Conservation (phyloP, 225 moss, liverwort and hornwort species). For the Physcomitrellopsis africana region DNA sequence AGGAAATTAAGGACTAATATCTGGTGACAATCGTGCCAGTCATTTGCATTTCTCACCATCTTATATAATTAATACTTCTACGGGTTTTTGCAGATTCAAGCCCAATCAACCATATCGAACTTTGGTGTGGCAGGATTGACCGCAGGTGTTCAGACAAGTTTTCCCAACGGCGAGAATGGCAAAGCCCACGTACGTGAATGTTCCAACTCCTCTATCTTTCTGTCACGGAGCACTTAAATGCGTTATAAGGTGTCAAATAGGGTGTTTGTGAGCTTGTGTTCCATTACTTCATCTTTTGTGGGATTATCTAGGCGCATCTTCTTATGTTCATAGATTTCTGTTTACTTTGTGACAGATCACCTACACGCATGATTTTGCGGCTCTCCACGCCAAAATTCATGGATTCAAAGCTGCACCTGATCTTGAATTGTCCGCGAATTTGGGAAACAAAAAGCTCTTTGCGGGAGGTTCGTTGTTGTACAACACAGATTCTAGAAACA, state of each 20-base stretch:
- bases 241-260: background rate
- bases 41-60: background rate
- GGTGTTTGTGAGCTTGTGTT: background rate
- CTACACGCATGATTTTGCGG: slow-evolving; percentile 55
- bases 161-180: slow-evolving; percentile 41
- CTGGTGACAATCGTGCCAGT: too few relatives aligned
- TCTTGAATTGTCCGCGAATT: slow-evolving; percentile 57
- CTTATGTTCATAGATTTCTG: background rate
- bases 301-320: background rate
- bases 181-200: slow-evolving; percentile 53
- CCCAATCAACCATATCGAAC: slow-evolving; percentile 48
- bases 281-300: background rate
- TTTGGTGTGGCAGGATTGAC: slow-evolving; percentile 62
- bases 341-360: slow-evolving; percentile 37
- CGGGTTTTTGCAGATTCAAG: slow-evolving; percentile 41
- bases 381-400: slow-evolving; percentile 57
- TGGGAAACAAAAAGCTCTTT: slow-evolving; percentile 55
- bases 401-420: slow-evolving; percentile 64
- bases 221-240: background rate
- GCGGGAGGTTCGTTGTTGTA: slow-evolving; percentile 52
- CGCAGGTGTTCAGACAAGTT: slow-evolving; percentile 51
- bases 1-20: background rate
- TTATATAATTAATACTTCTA: background rate
- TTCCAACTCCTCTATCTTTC: slow-evolving; percentile 5
- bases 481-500: slow-evolving; percentile 49